Conservation (phyloP, 2,329 filamentous ascomycete genomes). For the Hypoxylon sp. region DNA sequence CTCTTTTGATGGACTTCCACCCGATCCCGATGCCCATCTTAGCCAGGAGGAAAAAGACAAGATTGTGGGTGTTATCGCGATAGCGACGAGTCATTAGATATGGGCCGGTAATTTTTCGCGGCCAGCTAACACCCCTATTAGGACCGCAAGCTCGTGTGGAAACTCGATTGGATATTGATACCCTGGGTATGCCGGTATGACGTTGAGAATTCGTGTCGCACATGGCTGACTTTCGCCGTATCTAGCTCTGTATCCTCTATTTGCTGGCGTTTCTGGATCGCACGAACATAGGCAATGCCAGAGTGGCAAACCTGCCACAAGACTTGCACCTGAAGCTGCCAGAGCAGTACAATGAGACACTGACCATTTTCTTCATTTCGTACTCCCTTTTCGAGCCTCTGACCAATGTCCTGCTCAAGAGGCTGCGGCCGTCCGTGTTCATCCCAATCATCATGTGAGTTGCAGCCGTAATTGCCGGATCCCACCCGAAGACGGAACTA, state of each 20-base stretch:
- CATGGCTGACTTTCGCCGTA: conserved; percentile 20
- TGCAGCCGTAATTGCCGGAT: conserved; percentile 21
- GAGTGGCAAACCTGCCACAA: conserved; percentile 67
- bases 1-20: conserved; percentile 44
- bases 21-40: conserved; percentile 71
- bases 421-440: conserved; percentile 81
- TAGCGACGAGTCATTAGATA: background rate
- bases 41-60: conserved; percentile 69
- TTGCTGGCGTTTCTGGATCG: conserved; percentile 81
- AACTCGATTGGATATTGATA: conserved; percentile 55
- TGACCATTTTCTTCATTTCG: conserved; percentile 90
- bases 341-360: conserved; percentile 78
- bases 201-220: conserved; percentile 5
- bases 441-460: conserved; percentile 84
- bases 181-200: conserved; percentile 53
- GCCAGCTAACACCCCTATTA: conserved; percentile 40
- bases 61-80: conserved; percentile 61
- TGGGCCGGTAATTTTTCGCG: background rate
- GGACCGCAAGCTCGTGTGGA: conserved; percentile 55
- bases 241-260: conserved; percentile 77
- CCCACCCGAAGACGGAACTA: conserved; percentile 37
- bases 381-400: conserved; percentile 85
- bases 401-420: conserved; percentile 86
- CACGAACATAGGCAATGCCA: conserved; percentile 82
- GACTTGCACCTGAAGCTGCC: conserved; percentile 73